phyloP scores from a whole-genome alignment of 164 flowering plant species.

The Akebia trifoliata region DNA sequence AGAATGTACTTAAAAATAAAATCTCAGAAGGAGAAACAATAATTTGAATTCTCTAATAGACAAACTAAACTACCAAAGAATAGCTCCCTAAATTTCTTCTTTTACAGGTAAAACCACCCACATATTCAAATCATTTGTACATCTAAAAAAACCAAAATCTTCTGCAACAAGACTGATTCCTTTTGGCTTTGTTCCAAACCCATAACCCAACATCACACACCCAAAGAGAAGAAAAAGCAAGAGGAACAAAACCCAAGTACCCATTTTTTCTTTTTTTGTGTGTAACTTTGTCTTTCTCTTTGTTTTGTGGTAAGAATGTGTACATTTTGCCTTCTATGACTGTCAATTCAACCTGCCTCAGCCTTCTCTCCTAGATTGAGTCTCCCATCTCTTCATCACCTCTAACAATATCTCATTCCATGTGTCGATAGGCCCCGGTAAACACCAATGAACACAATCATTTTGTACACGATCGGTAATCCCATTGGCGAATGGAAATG shows the following conservation, averaged over 20 bases:
- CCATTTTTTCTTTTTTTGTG: no score
- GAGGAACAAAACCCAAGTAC: no score
- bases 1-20: no score
- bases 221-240: no score
- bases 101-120: neutral
- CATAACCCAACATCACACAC: no score
- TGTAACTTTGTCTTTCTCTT: neutral
- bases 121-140: neutral
- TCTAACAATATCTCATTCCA: constrained; percentile 87
- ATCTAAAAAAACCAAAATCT: neutral
- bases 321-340: neutral
- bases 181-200: no score
- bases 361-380: constrained; percentile 11
- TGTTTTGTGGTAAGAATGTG: constrained; percentile 1
- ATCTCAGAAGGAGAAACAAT: no score
- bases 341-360: constrained; percentile 3
- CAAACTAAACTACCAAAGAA: no score
- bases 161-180: neutral
- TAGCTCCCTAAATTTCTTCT: no score
- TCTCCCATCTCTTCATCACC: constrained; percentile 54
- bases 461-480: constrained; percentile 61
- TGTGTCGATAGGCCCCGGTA: constrained; percentile 86
- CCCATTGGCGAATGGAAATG: constrained; percentile 70
- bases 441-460: constrained; percentile 97
- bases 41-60: no score